Base-by-base conservation (phyloP, 2,329 filamentous ascomycete genomes). In the Fusarium sp. region DNA sequence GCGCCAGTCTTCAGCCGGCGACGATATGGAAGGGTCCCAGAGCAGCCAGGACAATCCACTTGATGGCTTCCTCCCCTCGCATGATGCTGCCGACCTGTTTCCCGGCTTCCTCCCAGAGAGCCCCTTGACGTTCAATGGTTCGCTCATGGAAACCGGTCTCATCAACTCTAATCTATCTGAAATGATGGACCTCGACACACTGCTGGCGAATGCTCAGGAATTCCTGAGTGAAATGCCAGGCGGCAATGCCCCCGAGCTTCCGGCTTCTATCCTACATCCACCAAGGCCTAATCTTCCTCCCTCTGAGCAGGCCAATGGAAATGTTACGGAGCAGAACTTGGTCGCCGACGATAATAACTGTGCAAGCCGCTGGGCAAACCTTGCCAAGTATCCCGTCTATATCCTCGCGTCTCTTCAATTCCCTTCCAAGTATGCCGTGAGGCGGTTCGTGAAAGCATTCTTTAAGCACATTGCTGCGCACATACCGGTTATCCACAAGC, bases 401-500 rank as follows among this genome's bases (percentile, higher is more conserved):
- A 64, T 64, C 23, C 45, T 64, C 45, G 60, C 45, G 34, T 64
- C 60, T 27, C 45, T 64, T 32, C 45, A 45, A 37, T 64, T 64
- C 25, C 60, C 60, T 54, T 64, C 60, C 5, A 64, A 64, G 27
- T 64, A 64, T 56, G 60, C 60, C 4, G 45, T 64, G 45, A 23
- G 60, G 14, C 60, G 60, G 34, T 64, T 64, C 27, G 60, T 64
- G 30, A 64, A 32, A 37, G 60, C 60, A 5, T 64, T 64, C 48
- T 64, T 54, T 32, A 10, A 64, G 60, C 60, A 54, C 25, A 64
- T 64, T 56, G 34, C 60, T 39, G 43, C 34, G 23, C 60, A 64
- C 41, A 64, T 54, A 56, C 60, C 60, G 20, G 35, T 56, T 8
- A 25, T 64, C 34, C 60, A 64, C n/a, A 45, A 64, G 16, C 34